Evolutionary conservation across 116 monocot species (phyloP), one percentile per base, ranked within the genome.

Genomic region (Iris pallida): DNA sequence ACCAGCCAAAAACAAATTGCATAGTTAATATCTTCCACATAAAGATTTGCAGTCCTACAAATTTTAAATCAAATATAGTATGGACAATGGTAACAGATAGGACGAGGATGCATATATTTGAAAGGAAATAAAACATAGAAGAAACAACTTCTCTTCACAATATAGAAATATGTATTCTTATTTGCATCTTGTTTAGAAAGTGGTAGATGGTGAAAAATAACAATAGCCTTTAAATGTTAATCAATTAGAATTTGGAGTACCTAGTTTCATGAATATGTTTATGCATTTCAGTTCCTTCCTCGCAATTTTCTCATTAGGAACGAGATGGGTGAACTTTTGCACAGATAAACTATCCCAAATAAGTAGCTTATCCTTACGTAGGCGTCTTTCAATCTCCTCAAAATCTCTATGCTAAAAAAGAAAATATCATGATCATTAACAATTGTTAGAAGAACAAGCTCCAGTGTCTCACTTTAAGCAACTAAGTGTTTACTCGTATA

Each of bases 311-410:
- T 93, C 93, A 74, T 63, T 42, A 64, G 84, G 75, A 49, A 65
- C 64, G 47, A 54, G 61, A 7, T 60, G 73, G 54, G 66, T 61
- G 57, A 77, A 81, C 17, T 81, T 90, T 75, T 90, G 82, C 20
- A 72, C 73, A 62, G 80, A 73, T 45, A 75, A 76, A 57, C 70
- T 81, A 16, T 85, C 87, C 63, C 75, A 64, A 59, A 87, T 74
- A 40, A 81, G 87, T 46, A 81, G 80, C 55, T 87, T 80, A 8
- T 76, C 82, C 17, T 71, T 83, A 45, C 72, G 63, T 61, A 90
- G 60, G n/a, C 76, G 84, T 55, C 73, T 71, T 72, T 87, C 87
- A 69, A 94, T 94, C 77, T 81, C 83, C 59, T 94, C 90, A 80
- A 86, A 90, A 53, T 87, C 87, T 79, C 71, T 87, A 59, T 94